A percentile compares a stretch with the other conserved stretches of the same genome.
Conservation (phyloP, 2,329 filamentous ascomycete genomes). For the Penicillium corylophilum region DNA sequence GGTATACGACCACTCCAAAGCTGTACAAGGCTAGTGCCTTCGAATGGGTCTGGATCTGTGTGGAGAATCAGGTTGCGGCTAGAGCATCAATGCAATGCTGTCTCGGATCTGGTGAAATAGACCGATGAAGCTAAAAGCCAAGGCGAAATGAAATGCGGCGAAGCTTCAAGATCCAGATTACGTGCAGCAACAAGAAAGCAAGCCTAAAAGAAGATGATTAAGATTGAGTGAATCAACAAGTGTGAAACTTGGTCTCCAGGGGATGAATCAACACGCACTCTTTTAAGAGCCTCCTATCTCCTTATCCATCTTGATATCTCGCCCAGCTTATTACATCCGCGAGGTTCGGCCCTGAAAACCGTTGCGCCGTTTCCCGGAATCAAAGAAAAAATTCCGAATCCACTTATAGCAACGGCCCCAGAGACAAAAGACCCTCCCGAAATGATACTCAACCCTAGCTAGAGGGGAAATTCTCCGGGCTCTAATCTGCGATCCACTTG, state of each 20-base stretch:
- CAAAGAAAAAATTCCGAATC: neutral
- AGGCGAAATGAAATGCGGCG: neutral
- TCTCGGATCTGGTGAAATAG: constrained; percentile 19
- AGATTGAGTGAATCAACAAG: neutral
- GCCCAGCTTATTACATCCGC: constrained; percentile 8
- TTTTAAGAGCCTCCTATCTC: constrained; percentile 4
- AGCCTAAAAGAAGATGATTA: neutral
- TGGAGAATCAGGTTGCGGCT: neutral
- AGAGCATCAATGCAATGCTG: constrained; percentile 21
- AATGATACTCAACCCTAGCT: constrained; percentile 20
- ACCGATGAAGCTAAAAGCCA: neutral
- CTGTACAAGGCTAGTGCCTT: neutral
- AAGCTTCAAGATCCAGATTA: neutral
- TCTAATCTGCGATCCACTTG: constrained; percentile 20
- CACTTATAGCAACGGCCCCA: neutral
- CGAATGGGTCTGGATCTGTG: neutral
- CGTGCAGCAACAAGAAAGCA: neutral
- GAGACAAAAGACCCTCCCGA: constrained; percentile 8
- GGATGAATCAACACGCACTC: neutral
- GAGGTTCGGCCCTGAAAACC: neutral
- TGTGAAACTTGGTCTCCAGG: neutral
- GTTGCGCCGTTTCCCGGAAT: neutral
- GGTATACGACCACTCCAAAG: neutral
- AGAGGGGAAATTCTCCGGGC: constrained; percentile 15
- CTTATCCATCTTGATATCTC: constrained; percentile 7